Evolutionary conservation across 805 yeast genomes (phyloP).

Genomic region (Cyberlindnera euphorbiae): DNA sequence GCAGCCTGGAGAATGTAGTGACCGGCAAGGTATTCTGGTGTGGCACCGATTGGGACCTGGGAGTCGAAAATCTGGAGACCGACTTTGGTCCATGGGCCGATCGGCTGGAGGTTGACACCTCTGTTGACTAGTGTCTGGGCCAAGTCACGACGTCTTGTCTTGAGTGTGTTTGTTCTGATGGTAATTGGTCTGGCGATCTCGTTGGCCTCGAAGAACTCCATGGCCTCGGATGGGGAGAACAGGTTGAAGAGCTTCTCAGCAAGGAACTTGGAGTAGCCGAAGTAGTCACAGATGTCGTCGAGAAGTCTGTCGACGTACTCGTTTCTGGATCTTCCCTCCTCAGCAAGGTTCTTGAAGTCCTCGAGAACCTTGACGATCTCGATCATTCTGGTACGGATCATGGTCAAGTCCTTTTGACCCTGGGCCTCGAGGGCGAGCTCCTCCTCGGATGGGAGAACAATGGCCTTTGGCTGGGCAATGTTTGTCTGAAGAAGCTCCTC

Average conservation of each 20-base stretch:
- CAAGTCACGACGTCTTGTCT: conserved; percentile 90
- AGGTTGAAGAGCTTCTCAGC: conserved; percentile 92
- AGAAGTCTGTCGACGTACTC: conserved; percentile 77
- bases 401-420: conserved; percentile 69
- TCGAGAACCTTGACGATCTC: conserved; percentile 93
- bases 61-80: conserved; percentile 97
- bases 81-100: conserved; percentile 97
- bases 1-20: conserved; percentile 98
- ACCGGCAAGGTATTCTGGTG: conserved; percentile 98
- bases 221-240: conserved; percentile 92
- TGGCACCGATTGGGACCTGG: conserved; percentile 99
- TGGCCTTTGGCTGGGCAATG: conserved; percentile 65
- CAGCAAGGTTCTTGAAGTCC: conserved; percentile 76
- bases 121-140: conserved; percentile 93
- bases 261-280: conserved; percentile 85
- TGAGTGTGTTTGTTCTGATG: conserved; percentile 94
- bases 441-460: conserved; percentile 67
- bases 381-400: conserved; percentile 88
- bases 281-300: conserved; percentile 85
- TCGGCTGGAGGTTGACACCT: conserved; percentile 96
- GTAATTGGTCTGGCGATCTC: conserved; percentile 96
- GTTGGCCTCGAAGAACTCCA: conserved; percentile 98
- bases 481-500: conserved; percentile 56
- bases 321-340: conserved; percentile 80
- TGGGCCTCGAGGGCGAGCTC: conserved; percentile 46